These are phyloP conservation scores for Angophora floribunda DNA, from an alignment of 345 rosid genomes.

Conservation along the genomic window DNA sequence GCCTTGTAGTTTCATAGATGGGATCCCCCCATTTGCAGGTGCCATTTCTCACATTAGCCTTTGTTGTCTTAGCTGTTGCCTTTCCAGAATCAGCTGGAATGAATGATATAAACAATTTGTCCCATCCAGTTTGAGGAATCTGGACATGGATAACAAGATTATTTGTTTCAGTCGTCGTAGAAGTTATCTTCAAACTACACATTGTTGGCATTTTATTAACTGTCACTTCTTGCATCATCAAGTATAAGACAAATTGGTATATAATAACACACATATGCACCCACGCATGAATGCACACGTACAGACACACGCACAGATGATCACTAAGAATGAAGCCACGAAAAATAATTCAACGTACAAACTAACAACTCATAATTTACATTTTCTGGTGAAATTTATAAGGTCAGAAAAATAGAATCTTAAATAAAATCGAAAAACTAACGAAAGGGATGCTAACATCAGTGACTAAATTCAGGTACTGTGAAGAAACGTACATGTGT, in stretches of 20 bases:
- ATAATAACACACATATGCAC: neutral
- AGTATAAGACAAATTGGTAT: neutral
- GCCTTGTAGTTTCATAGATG: constrained; percentile 91
- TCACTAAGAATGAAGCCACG: neutral
- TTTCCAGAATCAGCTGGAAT: constrained; percentile 91
- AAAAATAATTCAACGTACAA: neutral
- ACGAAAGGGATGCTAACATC: neutral
- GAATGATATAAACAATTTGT: constrained; percentile 83
- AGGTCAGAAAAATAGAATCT: neutral
- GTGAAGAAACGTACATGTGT: constrained; percentile 65
- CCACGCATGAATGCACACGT: neutral
- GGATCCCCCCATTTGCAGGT: constrained; percentile 99
- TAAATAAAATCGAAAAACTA: neutral
- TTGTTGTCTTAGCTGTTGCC: constrained; percentile 86
- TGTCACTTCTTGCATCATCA: neutral
- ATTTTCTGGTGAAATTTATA: neutral
- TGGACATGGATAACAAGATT: constrained; percentile 8
- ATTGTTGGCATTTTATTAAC: neutral
- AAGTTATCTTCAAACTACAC: neutral
- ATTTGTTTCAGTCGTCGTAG: neutral
- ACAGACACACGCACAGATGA: neutral
- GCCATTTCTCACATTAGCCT: constrained; percentile 94
- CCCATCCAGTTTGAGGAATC: constrained; percentile 97
- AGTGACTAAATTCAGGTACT: neutral
- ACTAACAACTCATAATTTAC: neutral